A percentile compares a stretch with the other conserved stretches of the same genome.
phyloP scores from a whole-genome alignment of 805 yeast genomes.

The Ogataea pignaliae region DNA sequence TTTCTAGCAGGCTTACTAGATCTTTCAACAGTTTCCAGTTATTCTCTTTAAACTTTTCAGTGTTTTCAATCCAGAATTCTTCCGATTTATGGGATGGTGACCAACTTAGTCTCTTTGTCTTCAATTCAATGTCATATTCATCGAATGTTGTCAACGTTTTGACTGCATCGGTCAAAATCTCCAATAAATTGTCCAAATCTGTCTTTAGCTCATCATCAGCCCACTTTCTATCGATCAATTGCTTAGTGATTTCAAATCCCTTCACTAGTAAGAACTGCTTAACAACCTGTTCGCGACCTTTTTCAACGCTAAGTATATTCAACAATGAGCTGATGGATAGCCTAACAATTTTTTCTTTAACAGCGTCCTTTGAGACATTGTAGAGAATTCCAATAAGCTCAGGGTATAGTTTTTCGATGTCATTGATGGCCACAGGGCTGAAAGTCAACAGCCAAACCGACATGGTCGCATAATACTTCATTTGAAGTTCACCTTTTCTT shows the following conservation, averaged over 20 bases:
- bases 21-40: constrained; percentile 69
- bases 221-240: constrained; percentile 83
- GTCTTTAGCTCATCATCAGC: constrained; percentile 85
- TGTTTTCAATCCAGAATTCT: constrained; percentile 88
- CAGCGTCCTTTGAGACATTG: constrained; percentile 66
- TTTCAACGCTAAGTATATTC: constrained; percentile 46
- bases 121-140: constrained; percentile 82
- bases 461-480: constrained; percentile 75
- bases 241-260: constrained; percentile 63
- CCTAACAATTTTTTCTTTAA: constrained; percentile 89
- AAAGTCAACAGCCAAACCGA: constrained; percentile 84
- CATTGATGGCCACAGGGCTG: constrained; percentile 46
- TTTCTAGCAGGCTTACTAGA: constrained; percentile 49
- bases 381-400: constrained; percentile 49
- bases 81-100: constrained; percentile 88
- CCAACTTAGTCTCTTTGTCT: constrained; percentile 73
- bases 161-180: constrained; percentile 65
- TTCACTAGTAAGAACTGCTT: constrained; percentile 70
- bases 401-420: constrained; percentile 48
- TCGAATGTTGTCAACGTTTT: constrained; percentile 85
- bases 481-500: constrained; percentile 58
- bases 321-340: constrained; percentile 71
- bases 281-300: constrained; percentile 42
- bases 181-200: constrained; percentile 59
- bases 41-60: constrained; percentile 67